These are phyloP conservation scores for Backusella macrospora DNA, from an alignment of 192 early-diverging fungal genomes.

Conservation along the genomic window DNA sequence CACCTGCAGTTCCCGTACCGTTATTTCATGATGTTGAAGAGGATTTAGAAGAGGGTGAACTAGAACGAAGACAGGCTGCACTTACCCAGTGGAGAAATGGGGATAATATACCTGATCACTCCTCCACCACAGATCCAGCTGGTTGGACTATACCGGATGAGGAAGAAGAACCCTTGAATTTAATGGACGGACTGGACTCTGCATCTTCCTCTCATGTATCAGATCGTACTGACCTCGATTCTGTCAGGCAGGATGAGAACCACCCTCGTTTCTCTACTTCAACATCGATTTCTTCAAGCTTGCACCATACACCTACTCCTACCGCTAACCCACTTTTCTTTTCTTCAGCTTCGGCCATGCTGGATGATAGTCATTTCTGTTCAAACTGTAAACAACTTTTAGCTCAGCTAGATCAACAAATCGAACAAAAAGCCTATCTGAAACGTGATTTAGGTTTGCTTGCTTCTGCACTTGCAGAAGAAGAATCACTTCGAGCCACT, in stretches of 20 bases:
- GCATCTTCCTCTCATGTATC: conserved; percentile 18
- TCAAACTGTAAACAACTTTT: conserved; percentile 47
- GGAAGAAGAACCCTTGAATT: conserved; percentile 15
- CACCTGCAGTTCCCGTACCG: neutral
- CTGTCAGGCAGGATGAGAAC: neutral
- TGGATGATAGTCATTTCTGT: conserved; percentile 31
- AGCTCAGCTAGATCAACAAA: conserved; percentile 50
- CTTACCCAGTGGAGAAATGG: conserved; percentile 14
- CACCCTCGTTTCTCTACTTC: conserved; percentile 20
- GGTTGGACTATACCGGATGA: neutral
- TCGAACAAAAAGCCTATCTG: conserved; percentile 51
- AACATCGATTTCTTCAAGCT: conserved; percentile 8
- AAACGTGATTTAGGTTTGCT: conserved; percentile 47
- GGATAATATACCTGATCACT: neutral
- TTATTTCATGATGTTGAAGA: conserved; percentile 19
- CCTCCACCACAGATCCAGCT: neutral
- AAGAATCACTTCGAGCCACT: conserved; percentile 40
- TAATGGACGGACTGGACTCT: conserved; percentile 27
- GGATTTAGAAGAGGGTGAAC: conserved; percentile 34
- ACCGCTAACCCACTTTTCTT: conserved; percentile 2
- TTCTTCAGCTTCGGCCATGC: neutral
- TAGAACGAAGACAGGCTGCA: conserved; percentile 38
- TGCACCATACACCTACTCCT: neutral
- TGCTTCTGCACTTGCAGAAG: conserved; percentile 43
- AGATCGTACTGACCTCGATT: conserved; percentile 12